Percentiles rank a stretch among this genome's conserved stretches.
Conservation (phyloP, 768 basidiomycete species). For the Tulasnella sp. region DNA sequence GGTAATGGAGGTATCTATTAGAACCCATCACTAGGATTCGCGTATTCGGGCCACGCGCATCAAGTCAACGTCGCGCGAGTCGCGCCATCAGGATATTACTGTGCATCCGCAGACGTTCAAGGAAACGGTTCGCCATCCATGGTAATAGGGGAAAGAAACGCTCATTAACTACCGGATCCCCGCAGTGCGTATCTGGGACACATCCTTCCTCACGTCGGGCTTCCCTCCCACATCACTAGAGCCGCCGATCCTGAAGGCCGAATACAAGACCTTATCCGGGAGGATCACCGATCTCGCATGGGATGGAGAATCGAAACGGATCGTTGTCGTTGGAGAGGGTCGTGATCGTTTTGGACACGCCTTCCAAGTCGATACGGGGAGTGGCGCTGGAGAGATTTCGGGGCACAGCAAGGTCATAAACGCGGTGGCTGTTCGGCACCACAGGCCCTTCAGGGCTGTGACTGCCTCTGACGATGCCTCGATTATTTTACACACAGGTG, state of each 20-base stretch:
- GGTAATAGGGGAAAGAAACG: no score
- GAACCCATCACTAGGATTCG: slow-evolving; percentile 52
- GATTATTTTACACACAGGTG: slow-evolving; percentile 76
- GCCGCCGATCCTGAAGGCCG: slow-evolving; percentile 72
- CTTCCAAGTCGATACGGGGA: slow-evolving; percentile 73
- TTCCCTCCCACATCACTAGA: slow-evolving; percentile 35
- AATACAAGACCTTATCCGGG: slow-evolving; percentile 65
- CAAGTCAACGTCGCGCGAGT: slow-evolving; percentile 81
- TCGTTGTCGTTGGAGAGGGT: slow-evolving; percentile 89
- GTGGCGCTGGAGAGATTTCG: slow-evolving; percentile 75
- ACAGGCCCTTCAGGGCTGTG: slow-evolving; percentile 82
- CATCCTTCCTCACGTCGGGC: slow-evolving; percentile 21
- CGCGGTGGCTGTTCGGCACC: slow-evolving; percentile 75
- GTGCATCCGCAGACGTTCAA: slow-evolving; percentile 74
- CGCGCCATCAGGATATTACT: slow-evolving; percentile 90
- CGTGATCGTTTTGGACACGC: slow-evolving; percentile 82
- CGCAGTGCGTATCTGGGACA: slow-evolving; percentile 93
- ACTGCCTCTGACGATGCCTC: slow-evolving; percentile 77
- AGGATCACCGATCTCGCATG: slow-evolving; percentile 84
- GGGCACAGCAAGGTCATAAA: slow-evolving; percentile 93
- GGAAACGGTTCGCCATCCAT: slow-evolving; percentile 70
- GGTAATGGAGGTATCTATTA: slow-evolving; percentile 25
- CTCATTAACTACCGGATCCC: no score
- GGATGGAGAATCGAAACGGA: slow-evolving; percentile 95
- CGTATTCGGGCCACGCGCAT: slow-evolving; percentile 73